phyloP scores from a whole-genome alignment of 176 grass and related monocot species.

The Melocanna baccifera region DNA sequence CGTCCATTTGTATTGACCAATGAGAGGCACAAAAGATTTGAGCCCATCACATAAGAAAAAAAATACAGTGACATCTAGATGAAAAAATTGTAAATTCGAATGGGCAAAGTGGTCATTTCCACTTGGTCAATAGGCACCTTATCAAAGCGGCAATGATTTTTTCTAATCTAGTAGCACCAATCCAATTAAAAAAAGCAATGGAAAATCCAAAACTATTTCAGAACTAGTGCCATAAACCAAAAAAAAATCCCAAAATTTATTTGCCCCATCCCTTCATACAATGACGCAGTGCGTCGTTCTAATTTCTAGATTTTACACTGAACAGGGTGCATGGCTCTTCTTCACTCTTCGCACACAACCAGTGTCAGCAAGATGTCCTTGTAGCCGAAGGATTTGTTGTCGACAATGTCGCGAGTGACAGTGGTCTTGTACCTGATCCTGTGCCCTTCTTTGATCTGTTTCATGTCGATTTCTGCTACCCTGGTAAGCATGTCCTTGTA shows the following conservation, averaged over 20 bases:
- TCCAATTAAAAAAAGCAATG: background rate
- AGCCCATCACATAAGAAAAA: background rate
- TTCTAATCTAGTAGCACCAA: background rate
- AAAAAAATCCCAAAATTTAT: background rate
- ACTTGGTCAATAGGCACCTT: background rate
- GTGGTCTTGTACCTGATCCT: conserved; percentile 53
- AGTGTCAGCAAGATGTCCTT: conserved; percentile 58
- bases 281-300: background rate
- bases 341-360: conserved; percentile 40
- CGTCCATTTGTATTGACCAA: too few species aligned
- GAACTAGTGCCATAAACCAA: background rate
- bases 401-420: conserved; percentile 48
- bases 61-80: background rate
- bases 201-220: background rate
- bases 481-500: conserved; percentile 80
- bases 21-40: too few species aligned
- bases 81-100: background rate
- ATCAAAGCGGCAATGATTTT: background rate
- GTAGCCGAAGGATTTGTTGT: conserved; percentile 68
- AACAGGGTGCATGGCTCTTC: background rate
- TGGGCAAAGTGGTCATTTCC: background rate
- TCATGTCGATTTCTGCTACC: conserved; percentile 78
- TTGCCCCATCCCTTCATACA: background rate
- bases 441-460: conserved; percentile 68
- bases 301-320: background rate